Conservation (phyloP, 306 rosid genomes). For the Boehmeria nivea region DNA sequence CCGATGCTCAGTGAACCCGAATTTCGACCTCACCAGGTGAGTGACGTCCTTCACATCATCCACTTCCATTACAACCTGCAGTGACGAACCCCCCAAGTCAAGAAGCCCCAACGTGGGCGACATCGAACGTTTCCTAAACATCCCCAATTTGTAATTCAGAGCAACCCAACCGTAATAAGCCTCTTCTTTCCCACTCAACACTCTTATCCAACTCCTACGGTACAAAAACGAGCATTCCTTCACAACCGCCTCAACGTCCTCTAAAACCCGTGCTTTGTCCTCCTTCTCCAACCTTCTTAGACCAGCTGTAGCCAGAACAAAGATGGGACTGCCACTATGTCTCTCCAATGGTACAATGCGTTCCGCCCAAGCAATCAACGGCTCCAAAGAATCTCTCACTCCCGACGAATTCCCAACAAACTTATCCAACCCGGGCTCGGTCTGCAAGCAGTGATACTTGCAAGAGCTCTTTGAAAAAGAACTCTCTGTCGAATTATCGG, state of each 20-base stretch:
- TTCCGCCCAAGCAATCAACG: constrained; percentile 69
- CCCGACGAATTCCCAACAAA: constrained; percentile 57
- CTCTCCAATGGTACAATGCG: constrained; percentile 39
- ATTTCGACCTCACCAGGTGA: constrained; percentile 40
- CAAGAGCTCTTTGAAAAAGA: constrained; percentile 49
- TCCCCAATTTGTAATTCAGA: constrained; percentile 66
- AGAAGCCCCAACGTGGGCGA: constrained; percentile 62
- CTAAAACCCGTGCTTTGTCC: constrained; percentile 42
- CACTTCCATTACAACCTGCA: constrained; percentile 65
- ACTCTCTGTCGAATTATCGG: constrained; percentile 40
- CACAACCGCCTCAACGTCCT: constrained; percentile 47
- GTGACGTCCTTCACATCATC: constrained; percentile 31
- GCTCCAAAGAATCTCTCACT: constrained; percentile 54
- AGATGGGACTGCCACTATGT: constrained; percentile 49
- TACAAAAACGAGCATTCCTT: constrained; percentile 41
- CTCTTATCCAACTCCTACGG: constrained; percentile 62
- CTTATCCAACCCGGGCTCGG: constrained; percentile 74
- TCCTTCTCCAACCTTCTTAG: constrained; percentile 43
- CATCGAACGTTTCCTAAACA: constrained; percentile 28
- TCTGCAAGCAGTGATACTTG: constrained; percentile 79
- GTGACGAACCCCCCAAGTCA: constrained; percentile 85
- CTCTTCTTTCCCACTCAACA: constrained; percentile 80
- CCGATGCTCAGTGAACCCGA: constrained; percentile 40
- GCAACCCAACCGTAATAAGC: constrained; percentile 95
- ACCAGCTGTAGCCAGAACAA: constrained; percentile 80